Conservation (phyloP, 2,329 filamentous ascomycete genomes). For the Neonectria neomacrospora region DNA sequence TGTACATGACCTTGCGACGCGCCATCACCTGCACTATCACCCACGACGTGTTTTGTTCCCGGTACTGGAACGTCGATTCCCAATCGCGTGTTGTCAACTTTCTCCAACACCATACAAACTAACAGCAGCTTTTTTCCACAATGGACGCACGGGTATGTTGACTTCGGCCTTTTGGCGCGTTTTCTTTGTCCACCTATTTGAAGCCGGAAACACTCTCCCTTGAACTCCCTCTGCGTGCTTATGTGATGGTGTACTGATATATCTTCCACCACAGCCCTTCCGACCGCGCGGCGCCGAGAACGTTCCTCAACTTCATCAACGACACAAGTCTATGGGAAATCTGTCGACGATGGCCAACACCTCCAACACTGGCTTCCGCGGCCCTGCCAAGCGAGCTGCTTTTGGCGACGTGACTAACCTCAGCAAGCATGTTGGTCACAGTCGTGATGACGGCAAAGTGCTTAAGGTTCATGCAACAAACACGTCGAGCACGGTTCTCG, state of each 20-base stretch:
- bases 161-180: constrained; percentile 9
- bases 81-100: constrained; percentile 39
- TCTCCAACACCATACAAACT: constrained; percentile 28
- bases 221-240: constrained; percentile 26
- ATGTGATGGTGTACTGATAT: constrained; percentile 31
- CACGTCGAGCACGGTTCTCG: constrained; percentile 42
- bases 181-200: constrained; percentile 22
- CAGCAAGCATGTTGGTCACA: constrained; percentile 50
- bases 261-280: constrained; percentile 49
- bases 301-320: constrained; percentile 71
- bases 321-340: constrained; percentile 82
- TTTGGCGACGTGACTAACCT: constrained; percentile 88
- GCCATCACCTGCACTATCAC: constrained; percentile 7
- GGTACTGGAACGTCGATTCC: constrained; percentile 23
- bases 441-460: constrained; percentile 50
- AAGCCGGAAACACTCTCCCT: constrained; percentile 30
- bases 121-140: constrained; percentile 32
- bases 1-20: constrained; percentile 30
- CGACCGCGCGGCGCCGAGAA: constrained; percentile 63
- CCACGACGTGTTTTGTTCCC: constrained; percentile 12
- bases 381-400: constrained; percentile 76
- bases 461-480: constrained; percentile 46
- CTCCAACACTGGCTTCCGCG: constrained; percentile 47
- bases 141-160: constrained; percentile 53
- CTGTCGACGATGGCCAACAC: constrained; percentile 51